These are phyloP conservation scores for Ogataea nitratoaversa DNA, from an alignment of 805 yeast genomes.

Conservation along the genomic window DNA sequence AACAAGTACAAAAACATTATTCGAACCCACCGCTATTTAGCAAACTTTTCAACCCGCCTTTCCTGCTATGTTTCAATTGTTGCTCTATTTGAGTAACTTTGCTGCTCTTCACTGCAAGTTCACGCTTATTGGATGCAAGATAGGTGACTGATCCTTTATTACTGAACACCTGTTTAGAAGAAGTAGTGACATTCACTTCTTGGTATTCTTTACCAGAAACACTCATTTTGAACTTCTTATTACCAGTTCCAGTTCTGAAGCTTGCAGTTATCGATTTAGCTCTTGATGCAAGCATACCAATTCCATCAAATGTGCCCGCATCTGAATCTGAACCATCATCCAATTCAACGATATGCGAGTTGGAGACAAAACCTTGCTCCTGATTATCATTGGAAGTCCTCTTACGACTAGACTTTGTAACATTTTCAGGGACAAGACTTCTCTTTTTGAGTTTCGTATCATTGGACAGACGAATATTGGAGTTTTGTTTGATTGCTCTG, in stretches of 20 bases:
- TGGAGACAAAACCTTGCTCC: not conserved
- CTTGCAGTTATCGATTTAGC: conserved; percentile 27
- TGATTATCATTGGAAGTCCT: not conserved
- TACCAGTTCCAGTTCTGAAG: conserved; percentile 16
- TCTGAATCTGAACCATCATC: conserved; percentile 8
- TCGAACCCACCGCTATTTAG: conserved; percentile 14
- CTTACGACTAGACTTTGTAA: not conserved
- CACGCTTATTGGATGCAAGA: conserved; percentile 15
- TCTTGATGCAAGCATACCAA: conserved; percentile 23
- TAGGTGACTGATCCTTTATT: conserved; percentile 28
- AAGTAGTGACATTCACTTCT: conserved; percentile 29
- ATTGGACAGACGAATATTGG: conserved; percentile 41
- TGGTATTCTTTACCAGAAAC: conserved; percentile 24
- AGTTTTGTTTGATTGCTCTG: conserved; percentile 26
- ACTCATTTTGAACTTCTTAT: conserved; percentile 16
- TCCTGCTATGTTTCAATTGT: conserved; percentile 12
- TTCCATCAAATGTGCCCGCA: conserved; percentile 10
- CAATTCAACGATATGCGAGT: not conserved
- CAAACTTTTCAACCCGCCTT: conserved; percentile 10
- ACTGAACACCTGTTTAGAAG: conserved; percentile 20
- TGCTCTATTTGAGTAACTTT: conserved; percentile 19
- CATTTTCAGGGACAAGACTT: conserved; percentile 35
- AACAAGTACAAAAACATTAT: conserved; percentile 3
- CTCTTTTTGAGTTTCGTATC: conserved; percentile 54
- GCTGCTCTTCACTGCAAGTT: conserved; percentile 6